Conservation (phyloP, 225 moss, liverwort and hornwort species). For the Physcomitrium patens region DNA sequence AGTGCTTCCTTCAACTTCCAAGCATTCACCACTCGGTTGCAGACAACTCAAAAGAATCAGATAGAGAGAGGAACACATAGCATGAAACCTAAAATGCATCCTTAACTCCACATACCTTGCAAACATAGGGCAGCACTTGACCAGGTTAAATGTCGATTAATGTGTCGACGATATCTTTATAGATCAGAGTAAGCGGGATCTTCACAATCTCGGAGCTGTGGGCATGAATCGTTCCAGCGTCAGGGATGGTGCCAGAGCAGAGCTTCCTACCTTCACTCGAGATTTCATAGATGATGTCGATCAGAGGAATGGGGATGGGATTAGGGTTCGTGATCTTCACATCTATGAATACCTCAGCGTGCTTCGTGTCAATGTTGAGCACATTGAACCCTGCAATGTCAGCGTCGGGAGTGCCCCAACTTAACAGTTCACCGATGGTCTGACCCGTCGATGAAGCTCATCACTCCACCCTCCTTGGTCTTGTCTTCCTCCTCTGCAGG, state of each 20-base stretch:
- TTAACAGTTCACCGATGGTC: conserved; percentile 59
- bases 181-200: conserved; percentile 77
- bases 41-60: too few species aligned
- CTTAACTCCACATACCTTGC: conserved; percentile 42
- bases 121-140: conserved; percentile 69
- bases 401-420: conserved; percentile 73
- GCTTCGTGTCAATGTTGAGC: conserved; percentile 63
- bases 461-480: conserved; percentile 46
- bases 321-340: conserved; percentile 86
- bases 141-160: conserved; percentile 84
- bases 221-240: conserved; percentile 77
- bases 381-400: conserved; percentile 65
- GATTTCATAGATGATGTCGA: conserved; percentile 78
- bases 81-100: background rate
- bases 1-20: background rate
- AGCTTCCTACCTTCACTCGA: conserved; percentile 69
- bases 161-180: conserved; percentile 77
- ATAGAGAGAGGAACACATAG: background rate
- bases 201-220: conserved; percentile 78
- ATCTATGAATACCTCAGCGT: conserved; percentile 67
- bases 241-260: conserved; percentile 73
- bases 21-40: too few species aligned
- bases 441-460: conserved; percentile 67
- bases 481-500: conserved; percentile 29
- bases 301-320: conserved; percentile 81